Conservation (phyloP, 257 asterid genomes). For the Nicotiana tomentosiformis region DNA sequence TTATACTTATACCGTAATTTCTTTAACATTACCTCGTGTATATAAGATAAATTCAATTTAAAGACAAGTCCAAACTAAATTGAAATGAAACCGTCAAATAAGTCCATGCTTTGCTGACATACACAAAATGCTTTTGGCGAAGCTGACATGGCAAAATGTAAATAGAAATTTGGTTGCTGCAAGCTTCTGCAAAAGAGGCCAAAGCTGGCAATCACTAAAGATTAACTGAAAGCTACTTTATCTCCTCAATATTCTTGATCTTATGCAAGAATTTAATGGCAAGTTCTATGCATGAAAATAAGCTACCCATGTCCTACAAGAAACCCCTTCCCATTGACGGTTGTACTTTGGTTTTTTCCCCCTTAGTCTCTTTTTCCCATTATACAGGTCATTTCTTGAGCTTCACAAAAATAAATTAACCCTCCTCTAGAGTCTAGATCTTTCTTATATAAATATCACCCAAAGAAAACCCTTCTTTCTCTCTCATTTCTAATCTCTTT, state of each 20-base stretch:
- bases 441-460: not conserved
- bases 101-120: conserved; percentile 1
- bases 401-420: not conserved
- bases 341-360: conserved; percentile 8
- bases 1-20: too few relatives aligned
- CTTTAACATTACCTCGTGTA: too few relatives aligned
- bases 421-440: not conserved
- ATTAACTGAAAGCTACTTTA: conserved; percentile 55
- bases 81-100: conserved; percentile 2
- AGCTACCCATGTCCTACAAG: conserved; percentile 35
- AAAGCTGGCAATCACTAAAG: conserved; percentile 48
- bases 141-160: not conserved
- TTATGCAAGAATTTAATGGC: conserved; percentile 21
- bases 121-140: not conserved
- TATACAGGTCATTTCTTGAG: conserved; percentile 21
- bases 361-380: conserved; percentile 4
- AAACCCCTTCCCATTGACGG: conserved; percentile 10
- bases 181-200: conserved; percentile 18
- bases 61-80: not conserved
- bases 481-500: not conserved
- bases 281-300: conserved; percentile 47
- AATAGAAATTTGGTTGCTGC: conserved; percentile 34
- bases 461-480: not conserved
- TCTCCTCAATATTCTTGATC: conserved; percentile 2
- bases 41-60: not conserved